A percentile compares a stretch with the other conserved stretches of the same genome.
Evolutionary conservation across 208 protist genomes (phyloP).

Genomic region (Crithidia sp.): DNA sequence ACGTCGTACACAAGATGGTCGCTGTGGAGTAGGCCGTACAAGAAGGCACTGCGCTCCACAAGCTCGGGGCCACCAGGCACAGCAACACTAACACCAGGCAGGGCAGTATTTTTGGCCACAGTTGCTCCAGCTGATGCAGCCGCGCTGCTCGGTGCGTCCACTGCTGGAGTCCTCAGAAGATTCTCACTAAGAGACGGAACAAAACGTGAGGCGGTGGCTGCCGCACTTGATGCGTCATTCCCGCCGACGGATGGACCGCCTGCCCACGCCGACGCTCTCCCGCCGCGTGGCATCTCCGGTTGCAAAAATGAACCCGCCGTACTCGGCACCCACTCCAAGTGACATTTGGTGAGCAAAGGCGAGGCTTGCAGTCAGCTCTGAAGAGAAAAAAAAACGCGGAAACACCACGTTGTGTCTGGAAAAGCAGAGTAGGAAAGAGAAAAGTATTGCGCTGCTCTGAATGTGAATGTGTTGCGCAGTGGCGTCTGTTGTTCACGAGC

Average conservation of each 20-base stretch:
- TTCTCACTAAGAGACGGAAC: neutral
- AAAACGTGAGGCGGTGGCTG: neutral
- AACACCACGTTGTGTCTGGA: too few relatives aligned
- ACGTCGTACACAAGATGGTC: constrained; percentile 26
- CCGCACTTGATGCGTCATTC: neutral
- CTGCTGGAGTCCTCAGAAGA: neutral
- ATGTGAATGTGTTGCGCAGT: too few relatives aligned
- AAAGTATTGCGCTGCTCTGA: too few relatives aligned
- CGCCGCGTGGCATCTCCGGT: neutral
- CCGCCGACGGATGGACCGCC: neutral
- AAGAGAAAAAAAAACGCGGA: neutral
- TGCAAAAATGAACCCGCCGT: neutral
- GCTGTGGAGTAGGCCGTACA: constrained; percentile 26
- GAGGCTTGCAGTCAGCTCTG: neutral
- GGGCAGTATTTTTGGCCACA: neutral
- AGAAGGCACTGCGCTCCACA: constrained; percentile 29
- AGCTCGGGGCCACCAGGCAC: neutral
- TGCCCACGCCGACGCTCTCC: neutral
- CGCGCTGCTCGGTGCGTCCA: neutral
- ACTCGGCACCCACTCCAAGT: neutral
- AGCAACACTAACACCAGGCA: neutral
- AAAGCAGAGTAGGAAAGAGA: neutral
- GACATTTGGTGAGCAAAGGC: too few relatives aligned
- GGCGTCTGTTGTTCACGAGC: too few relatives aligned
- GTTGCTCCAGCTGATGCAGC: neutral